Base-by-base conservation (phyloP, 495 filamentous ascomycete species). In the Aspergillus egyptiacus region DNA sequence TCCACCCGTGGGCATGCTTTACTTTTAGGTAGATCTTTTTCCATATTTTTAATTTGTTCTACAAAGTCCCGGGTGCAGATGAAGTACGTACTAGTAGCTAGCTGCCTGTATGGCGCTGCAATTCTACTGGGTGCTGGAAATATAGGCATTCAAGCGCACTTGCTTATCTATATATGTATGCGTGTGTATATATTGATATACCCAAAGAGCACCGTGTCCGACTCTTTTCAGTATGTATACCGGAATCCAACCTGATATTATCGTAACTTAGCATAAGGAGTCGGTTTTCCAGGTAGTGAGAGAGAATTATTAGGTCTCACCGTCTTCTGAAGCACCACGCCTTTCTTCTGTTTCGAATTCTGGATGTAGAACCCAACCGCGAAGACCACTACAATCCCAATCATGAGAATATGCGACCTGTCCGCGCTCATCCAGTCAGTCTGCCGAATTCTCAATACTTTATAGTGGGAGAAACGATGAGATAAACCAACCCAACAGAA, bases 391-490 rank as follows among this genome's bases (percentile, higher is more conserved):
- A 91, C 78, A 27, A 87, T 70, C 0, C 36, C 65, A 42, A 89
- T 82, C 53, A 89, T 82, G 39, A 86, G 42, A 10, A 85, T 71
- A 60, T 89, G 85, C 6, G 82, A 79, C 2, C 74, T 76, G 36
- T 19, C 9, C 22, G 25, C 15, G 3, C 13, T 23, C 10, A 25
- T 25, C 19, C 10, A 39, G 6, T 6, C 30, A 32, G 30, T n/a
- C 9, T 6, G 23, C 31, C 5, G 14, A 5, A 43, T n/a, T n/a
- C n/a, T n/a, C n/a, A 10, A 23, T 14, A 24, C 43, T 41, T 10
- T 9, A 20, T 17, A 36, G 35, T 10, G n/a, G 10, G 30, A 6
- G 2, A 44, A 45, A 8, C 18, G 8, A 30, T 13, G 30, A 20
- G 8, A 18, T 20, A 1, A 19, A 59, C 63, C 61, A 31, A 84